Evolutionary conservation across 441 rosid genomes (phyloP).

Genomic region (Erodium texanum): DNA sequence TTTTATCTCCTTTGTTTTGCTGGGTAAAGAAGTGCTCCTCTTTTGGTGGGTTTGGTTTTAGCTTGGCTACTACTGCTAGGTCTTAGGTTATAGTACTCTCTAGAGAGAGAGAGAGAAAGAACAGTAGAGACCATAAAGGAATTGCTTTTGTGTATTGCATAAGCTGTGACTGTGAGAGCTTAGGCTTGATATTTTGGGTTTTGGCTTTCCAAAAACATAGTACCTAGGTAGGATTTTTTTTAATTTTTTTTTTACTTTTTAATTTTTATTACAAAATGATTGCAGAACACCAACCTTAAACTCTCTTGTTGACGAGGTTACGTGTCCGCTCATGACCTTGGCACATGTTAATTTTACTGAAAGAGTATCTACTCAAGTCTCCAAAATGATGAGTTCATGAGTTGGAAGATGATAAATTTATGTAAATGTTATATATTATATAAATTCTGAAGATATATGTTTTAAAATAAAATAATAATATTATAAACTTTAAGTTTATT

Average conservation of each 20-base stretch:
- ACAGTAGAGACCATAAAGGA: neutral
- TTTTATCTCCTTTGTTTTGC: neutral
- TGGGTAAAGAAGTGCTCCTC: constrained; percentile 1
- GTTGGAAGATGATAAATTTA: too few relatives aligned
- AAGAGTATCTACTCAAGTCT: neutral
- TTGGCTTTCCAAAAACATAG: neutral
- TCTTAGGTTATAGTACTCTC: constrained; percentile 5
- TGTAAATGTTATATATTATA: too few relatives aligned
- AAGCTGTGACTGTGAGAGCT: neutral
- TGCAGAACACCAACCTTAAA: neutral
- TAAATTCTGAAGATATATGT: too few relatives aligned
- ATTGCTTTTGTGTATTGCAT: constrained; percentile 2
- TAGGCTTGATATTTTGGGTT: neutral
- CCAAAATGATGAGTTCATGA: too few relatives aligned
- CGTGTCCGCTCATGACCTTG: neutral
- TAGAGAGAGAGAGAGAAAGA: neutral
- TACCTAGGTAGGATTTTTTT: neutral
- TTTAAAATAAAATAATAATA: too few relatives aligned
- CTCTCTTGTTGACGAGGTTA: neutral
- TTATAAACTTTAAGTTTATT: too few relatives aligned
- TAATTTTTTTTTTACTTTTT: neutral
- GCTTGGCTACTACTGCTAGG: constrained; percentile 6
- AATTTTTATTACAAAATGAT: neutral
- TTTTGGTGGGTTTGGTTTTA: neutral
- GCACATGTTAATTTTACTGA: neutral